A percentile compares a stretch with the other conserved stretches of the same genome.
Conservation (phyloP, 441 rosid species). For the Gossypium laxum region DNA sequence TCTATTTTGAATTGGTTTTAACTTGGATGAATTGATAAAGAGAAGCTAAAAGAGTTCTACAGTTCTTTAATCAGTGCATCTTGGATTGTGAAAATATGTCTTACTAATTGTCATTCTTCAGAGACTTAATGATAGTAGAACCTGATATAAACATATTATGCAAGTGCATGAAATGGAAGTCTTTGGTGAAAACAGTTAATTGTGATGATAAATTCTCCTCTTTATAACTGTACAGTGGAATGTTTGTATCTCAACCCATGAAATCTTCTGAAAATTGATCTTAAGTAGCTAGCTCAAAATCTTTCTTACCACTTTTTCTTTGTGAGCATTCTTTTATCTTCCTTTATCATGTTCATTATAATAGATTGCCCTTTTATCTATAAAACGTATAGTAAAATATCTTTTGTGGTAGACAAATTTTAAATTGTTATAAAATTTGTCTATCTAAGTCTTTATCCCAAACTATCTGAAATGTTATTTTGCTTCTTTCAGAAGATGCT, state of each 20-base stretch:
- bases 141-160: neutral
- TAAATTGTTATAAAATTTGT: neutral
- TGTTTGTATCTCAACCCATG: neutral
- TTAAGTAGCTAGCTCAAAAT: neutral
- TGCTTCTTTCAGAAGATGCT: conserved; percentile 49
- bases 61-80: neutral
- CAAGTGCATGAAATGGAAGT: neutral
- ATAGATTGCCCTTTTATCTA: neutral
- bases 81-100: neutral
- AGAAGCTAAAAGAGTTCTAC: neutral
- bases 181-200: neutral
- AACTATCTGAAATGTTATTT: neutral
- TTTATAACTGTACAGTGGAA: neutral
- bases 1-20: neutral
- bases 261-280: neutral
- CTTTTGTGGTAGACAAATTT: neutral
- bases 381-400: neutral
- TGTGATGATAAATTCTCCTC: neutral
- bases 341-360: neutral
- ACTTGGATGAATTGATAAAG: neutral
- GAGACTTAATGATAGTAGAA: neutral
- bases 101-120: neutral
- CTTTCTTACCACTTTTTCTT: neutral
- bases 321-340: neutral
- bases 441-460: neutral